Base-by-base conservation (phyloP, 2,329 filamentous ascomycete species). In the Fusarium nodosum region DNA sequence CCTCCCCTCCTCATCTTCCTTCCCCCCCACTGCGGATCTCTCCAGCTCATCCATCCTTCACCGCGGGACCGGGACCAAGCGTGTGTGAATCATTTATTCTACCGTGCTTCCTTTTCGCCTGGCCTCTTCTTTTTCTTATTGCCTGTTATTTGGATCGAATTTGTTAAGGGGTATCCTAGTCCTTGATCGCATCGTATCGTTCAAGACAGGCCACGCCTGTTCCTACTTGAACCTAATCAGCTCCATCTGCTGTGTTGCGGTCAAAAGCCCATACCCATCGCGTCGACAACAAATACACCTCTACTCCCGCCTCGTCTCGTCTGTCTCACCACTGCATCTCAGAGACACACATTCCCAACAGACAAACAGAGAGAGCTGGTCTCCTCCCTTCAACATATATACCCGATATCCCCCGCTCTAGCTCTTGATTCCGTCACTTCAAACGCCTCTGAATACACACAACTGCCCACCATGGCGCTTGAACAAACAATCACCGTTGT, bases 401-500 rank as follows among this genome's bases (percentile, higher is more conserved):
- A 59, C 33, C n/a, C 34, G 15, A 26, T n/a, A 68, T 39, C 42
- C 16, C 24, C 38, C 36, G 16, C 31, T 64, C 47, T 60, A 54
- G 34, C 48, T 38, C 41, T 42, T 20, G n/a, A 16, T 16, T 34
- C 16, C 18, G 45, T 57, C 46, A 26, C 55, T 52, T 34, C 51
- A 59, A 71, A 57, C 31, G 45, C 33, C 39, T 64, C 33, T 59
- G 39, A 57, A 34, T 64, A 68, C 47, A 67, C 51, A 67, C 52
- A 48, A 60, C 50, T 51, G 60, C 72, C 65, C 75, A 79, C 58
- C 30, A 83, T 84, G 81, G 77, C 81, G 46, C 79, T 84, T 66
- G 80, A 83, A 56, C 91, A 97, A 81, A 95, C 93, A 51, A 90
- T 97, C 72, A 94, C 93, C 71, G 92, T 97, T 75, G 91, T 97